Base-by-base conservation (phyloP, 2,329 filamentous ascomycete genomes). In the Diaporthe velutina region DNA sequence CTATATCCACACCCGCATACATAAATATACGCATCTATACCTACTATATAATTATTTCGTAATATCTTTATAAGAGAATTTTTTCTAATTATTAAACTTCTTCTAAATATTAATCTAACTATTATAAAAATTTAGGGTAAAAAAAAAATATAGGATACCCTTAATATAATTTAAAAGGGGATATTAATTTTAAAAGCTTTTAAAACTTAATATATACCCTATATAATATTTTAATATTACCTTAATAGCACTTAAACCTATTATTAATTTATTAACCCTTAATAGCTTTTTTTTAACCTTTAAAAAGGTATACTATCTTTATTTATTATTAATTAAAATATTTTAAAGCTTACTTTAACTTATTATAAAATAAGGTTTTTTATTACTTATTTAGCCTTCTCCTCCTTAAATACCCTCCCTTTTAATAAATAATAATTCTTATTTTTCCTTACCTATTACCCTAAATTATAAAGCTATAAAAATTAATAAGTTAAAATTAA, bases 371-470 rank as follows among this genome's bases (percentile, higher is more conserved):
- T 28, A 28, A 52, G 3, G 6, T 2, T 10, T 10, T 2, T 52
- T 13, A 28, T 28, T 15, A 52, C 0, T 7, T 28, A n/a, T 22
- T 15, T 42, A 42, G 2, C 13, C 13, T 42, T 4, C 3, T 42
- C 13, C 13, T 42, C 13, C 2, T 15, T 15, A 6, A 42, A 42
- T 17, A 15, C 1, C 15, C 15, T 6, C 17, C 4, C 1, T 5
- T 6, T 42, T 42, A 42, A 4, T 15, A 42, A 4, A 1, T 17
- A 17, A 42, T 42, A 17, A 42, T 42, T 42, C 17, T 15, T 1
- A 1, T 17, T 2, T 1, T 42, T 42, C 0, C 3, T 42, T 17
- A 17, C 4, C 2, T 17, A 42, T 42, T 17, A 42, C 1, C 3
- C 2, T 42, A 6, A 17, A 42, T 17, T 42, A 15, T 15, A 17